Evolutionary conservation across 2,329 filamentous ascomycete genomes (phyloP), one percentile per base, ranked within the genome.

Genomic region (Colletotrichum sidae): DNA sequence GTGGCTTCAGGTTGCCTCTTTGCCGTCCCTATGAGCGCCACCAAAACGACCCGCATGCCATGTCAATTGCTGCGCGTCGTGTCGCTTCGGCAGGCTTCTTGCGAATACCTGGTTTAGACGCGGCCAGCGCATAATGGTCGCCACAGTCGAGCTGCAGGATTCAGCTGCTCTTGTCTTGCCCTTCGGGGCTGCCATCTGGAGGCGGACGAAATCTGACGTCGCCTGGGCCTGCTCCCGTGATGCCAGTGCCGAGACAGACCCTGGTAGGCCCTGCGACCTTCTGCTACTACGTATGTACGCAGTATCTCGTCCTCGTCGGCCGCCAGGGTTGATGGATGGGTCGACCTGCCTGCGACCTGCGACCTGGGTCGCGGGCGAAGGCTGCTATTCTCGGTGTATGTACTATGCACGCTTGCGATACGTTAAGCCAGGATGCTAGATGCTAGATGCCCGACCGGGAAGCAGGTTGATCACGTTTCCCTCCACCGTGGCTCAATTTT

Each of bases 41-140:
- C 65, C 53, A 52, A 39, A 15, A 39, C 42, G 45, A 45, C 60
- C 60, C 47, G 52, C 41, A 25, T 25, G 25, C 25, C 25, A 25
- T 60, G 46, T 41, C n/a, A 63, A 39, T 59, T 66, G 53, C 59
- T 60, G 57, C 65, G 61, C 45, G 41, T 53, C 56, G 52, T 55
- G 50, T 50, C 37, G 25, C 25, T 25, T 11, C 44, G 17, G 44
- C 44, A 46, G 13, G 44, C 44, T 13, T 41, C 44, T 64, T 15
- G 39, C 37, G 42, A 37, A 35, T 42, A 47, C 49, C 53, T n/a
- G 42, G 49, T 55, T 60, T 54, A 69, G 60, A 66, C 60, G 67
- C 67, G 67, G 59, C 60, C 55, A 60, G 60, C 65, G 65, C 60
- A 67, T 61, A 56, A 62, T 60, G 49, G 57, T 68, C 65, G 67